Evolutionary conservation across 2,329 filamentous ascomycete genomes (phyloP).

Genomic region (Monosporascus ibericus): DNA sequence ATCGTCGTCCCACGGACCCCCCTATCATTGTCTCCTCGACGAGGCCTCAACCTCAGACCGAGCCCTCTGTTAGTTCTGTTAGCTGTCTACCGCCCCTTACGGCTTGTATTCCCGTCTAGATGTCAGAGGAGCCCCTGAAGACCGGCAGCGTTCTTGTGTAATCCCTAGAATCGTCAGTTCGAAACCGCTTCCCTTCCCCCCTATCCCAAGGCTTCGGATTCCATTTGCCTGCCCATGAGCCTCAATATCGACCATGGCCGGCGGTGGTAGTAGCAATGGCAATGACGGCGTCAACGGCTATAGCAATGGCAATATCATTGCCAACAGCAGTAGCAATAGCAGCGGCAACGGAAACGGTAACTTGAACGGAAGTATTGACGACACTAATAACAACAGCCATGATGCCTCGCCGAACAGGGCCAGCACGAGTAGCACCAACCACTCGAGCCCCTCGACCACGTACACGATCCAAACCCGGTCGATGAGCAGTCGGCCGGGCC

Average conservation of each 20-base stretch:
- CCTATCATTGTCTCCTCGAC: too few relatives aligned
- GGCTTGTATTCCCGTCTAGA: too few relatives aligned
- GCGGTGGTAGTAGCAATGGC: constrained; percentile 9
- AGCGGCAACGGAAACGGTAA: background rate
- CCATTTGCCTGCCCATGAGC: background rate
- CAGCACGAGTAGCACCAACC: background rate
- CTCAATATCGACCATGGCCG: constrained; percentile 14
- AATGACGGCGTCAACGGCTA: background rate
- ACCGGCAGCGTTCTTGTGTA: too few relatives aligned
- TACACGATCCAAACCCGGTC: background rate
- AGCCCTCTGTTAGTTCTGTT: too few relatives aligned
- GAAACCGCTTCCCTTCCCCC: background rate
- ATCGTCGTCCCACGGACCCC: too few relatives aligned
- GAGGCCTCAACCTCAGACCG: too few relatives aligned
- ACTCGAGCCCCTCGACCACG: background rate
- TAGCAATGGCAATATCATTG: constrained; percentile 8
- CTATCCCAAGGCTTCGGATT: background rate
- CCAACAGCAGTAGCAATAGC: constrained; percentile 6
- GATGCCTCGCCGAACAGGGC: background rate
- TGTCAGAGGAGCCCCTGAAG: too few relatives aligned
- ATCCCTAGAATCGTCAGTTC: too few relatives aligned
- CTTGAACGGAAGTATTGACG: constrained; percentile 3
- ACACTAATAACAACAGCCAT: constrained; percentile 11
- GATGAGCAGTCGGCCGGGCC: background rate
- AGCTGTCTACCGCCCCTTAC: too few relatives aligned